Percentiles rank a stretch among this genome's conserved stretches.
phyloP scores from a whole-genome alignment of 768 basidiomycete species.

The Crucibulum laeve region DNA sequence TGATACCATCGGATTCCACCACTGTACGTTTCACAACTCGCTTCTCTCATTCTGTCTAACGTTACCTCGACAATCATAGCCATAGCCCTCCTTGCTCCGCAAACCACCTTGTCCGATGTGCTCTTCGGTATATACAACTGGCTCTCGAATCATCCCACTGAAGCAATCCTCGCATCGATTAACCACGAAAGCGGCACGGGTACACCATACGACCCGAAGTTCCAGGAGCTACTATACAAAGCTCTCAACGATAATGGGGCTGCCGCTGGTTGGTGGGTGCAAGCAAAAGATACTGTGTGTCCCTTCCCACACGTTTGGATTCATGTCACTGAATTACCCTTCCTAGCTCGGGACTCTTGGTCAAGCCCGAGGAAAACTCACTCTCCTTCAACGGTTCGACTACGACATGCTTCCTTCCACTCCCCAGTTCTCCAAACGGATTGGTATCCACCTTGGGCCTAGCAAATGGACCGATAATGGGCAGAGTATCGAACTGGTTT shows the following conservation, averaged over 20 bases:
- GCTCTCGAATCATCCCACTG: conserved; percentile 47
- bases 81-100: conserved; percentile 36
- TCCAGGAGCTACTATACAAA: conserved; percentile 37
- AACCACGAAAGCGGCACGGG: conserved; percentile 45
- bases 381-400: conserved; percentile 44
- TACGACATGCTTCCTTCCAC: conserved; percentile 34
- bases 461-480: conserved; percentile 46
- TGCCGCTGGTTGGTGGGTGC: conserved; percentile 43
- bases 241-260: conserved; percentile 28
- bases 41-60: not conserved
- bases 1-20: conserved; percentile 45
- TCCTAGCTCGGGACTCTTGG: conserved; percentile 43
- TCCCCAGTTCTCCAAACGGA: conserved; percentile 23
- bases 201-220: conserved; percentile 34
- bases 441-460: conserved; percentile 41
- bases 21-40: conserved; percentile 25
- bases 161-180: conserved; percentile 45
- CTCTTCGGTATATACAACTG: conserved; percentile 48
- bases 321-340: not conserved
- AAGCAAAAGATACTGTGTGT: conserved; percentile 35
- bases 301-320: not conserved
- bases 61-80: conserved; percentile 15
- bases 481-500: conserved; percentile 36
- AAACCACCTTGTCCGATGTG: conserved; percentile 44
- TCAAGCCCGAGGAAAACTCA: conserved; percentile 46